These are phyloP conservation scores for Teratosphaeriaceae sp. DNA, from an alignment of 2,329 filamentous ascomycete genomes.

Conservation along the genomic window DNA sequence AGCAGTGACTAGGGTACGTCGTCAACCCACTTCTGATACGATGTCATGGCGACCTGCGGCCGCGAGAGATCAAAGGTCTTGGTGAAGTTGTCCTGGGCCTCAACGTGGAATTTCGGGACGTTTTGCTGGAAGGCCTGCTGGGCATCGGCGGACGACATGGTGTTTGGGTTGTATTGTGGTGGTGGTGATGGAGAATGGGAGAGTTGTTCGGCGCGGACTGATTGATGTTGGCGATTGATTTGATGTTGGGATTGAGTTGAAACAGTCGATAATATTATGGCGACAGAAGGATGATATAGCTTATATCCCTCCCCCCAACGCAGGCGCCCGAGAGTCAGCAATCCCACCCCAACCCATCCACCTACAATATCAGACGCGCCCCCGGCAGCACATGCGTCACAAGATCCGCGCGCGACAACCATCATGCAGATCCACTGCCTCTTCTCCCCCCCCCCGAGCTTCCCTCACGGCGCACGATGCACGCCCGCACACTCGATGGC, in stretches of 20 bases:
- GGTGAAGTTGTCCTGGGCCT: slow-evolving; percentile 31
- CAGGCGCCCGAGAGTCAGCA: too few relatives aligned
- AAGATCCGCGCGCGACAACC: too few relatives aligned
- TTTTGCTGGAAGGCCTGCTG: slow-evolving; percentile 16
- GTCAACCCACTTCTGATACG: slow-evolving; percentile 37
- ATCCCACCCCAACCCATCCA: too few relatives aligned
- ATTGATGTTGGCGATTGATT: slow-evolving; percentile 2
- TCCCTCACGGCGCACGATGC: too few relatives aligned
- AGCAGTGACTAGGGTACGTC: not conserved
- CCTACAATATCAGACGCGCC: too few relatives aligned
- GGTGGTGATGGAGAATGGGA: not conserved
- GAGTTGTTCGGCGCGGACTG: not conserved
- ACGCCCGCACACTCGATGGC: too few relatives aligned
- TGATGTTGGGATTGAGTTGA: not conserved
- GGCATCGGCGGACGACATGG: slow-evolving; percentile 19
- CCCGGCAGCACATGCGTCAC: too few relatives aligned
- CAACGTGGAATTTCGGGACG: slow-evolving; percentile 18
- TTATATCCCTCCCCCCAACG: too few relatives aligned
- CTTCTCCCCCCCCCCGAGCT: too few relatives aligned
- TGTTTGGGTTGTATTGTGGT: slow-evolving; percentile 1
- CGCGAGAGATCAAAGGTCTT: slow-evolving; percentile 38
- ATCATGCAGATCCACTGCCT: too few relatives aligned
- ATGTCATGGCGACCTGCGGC: slow-evolving; percentile 33
- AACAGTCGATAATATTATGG: not conserved
- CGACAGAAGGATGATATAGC: too few relatives aligned